Evolutionary conservation across 1,139 yeast genomes (phyloP).

Genomic region (Candida tropicalis): DNA sequence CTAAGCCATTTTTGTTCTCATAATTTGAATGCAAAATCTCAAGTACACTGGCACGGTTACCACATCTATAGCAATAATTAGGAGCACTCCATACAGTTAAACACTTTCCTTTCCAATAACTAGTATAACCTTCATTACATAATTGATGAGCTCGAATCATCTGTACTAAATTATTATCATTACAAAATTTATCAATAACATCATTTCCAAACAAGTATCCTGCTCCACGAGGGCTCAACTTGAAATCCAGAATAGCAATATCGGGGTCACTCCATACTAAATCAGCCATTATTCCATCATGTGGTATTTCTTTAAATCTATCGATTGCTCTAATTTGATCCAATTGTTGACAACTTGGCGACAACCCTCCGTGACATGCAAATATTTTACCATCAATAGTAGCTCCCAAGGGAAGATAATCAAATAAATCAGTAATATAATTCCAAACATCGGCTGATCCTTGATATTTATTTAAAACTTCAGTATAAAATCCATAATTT

Average conservation of each 20-base stretch:
- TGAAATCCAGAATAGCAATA: conserved; percentile 79
- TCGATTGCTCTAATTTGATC: conserved; percentile 91
- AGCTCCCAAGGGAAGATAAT: conserved; percentile 85
- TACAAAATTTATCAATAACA: conserved; percentile 84
- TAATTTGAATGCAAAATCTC: conserved; percentile 56
- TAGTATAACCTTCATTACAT: conserved; percentile 94
- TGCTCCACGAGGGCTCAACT: conserved; percentile 93
- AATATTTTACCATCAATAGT: conserved; percentile 92
- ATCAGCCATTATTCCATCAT: conserved; percentile 99
- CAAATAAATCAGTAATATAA: conserved; percentile 89
- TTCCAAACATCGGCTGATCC: conserved; percentile 86
- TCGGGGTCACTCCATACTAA: conserved; percentile 99
- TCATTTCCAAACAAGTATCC: conserved; percentile 95
- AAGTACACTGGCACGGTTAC: conserved; percentile 91
- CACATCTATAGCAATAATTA: conserved; percentile 94
- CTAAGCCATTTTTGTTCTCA: conserved; percentile 19
- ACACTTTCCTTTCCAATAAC: conserved; percentile 85
- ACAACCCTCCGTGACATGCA: conserved; percentile 95
- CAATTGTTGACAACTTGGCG: conserved; percentile 91
- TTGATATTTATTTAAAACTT: conserved; percentile 81
- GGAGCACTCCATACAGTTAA: conserved; percentile 99
- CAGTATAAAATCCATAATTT: conserved; percentile 94
- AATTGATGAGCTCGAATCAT: conserved; percentile 94
- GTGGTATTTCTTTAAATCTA: conserved; percentile 92
- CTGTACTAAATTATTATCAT: conserved; percentile 75